Evolutionary conservation across 164 flowering plant genomes (phyloP), one percentile per base, ranked within the genome.

Genomic region (Litsea cubeba): DNA sequence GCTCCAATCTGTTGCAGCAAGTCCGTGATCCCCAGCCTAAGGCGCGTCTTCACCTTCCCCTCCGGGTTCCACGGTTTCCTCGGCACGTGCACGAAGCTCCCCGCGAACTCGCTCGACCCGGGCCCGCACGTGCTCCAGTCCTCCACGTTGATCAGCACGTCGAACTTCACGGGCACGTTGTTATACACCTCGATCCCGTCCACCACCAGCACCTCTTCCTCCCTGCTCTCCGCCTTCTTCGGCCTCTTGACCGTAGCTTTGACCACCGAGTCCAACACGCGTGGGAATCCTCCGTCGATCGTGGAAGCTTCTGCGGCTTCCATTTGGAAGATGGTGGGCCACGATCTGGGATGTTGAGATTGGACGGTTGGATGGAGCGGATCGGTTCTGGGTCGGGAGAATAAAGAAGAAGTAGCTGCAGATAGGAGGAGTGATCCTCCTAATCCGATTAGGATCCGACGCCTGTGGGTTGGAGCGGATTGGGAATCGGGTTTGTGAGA

Each of bases 61-160:
- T 54, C 15, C 60, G 60, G 60, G 18, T 3, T 0, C 66, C 12
- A 20, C 70, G 65, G 76, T 76, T 74, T 75, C 76, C 24, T 40
- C 1, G 91, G 85, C 32, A 84, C 84, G 49, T 85, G 87, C 74
- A 87, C 88, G 63, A 85, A 89, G 49, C 89, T 84, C n/a, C 94
- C 90, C 0, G 88, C 89, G 18, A 85, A 87, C 82, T 87, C 89
- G 3, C 82, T 78, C 12, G 82, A 78, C 7, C 74, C 80, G 3
- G 84, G 81, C 2, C 71, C 51, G n/a, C 62, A 15, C 60, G 60
- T 54, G 20, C 60, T 17, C 60, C 60, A 54, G 3, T 28, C 65
- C 15, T 85, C 90, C 70, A 65, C 60, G 67, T 90, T 85, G 14
- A 90, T 74, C 18, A 20, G 86, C 15, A 88, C 90, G 57, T 88